These are phyloP conservation scores for Plenodomus biglobosus DNA, from an alignment of 2,329 filamentous ascomycete species.

Conservation along the genomic window DNA sequence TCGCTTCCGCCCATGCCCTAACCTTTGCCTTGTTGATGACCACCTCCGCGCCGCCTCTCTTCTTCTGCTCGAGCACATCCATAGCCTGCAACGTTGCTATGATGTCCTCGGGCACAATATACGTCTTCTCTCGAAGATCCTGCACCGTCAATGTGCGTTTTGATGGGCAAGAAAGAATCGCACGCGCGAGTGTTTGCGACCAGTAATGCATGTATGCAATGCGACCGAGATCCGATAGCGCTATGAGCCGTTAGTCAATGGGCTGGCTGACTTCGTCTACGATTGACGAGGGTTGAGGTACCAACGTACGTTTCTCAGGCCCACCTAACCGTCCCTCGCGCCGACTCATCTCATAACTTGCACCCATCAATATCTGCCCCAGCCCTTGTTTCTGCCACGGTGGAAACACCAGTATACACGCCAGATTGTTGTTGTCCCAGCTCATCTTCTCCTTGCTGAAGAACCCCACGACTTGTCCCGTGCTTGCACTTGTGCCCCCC, in stretches of 20 bases:
- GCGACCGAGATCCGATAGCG: conserved; percentile 80
- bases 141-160: conserved; percentile 64
- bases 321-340: conserved; percentile 83
- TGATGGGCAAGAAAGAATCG: conserved; percentile 49
- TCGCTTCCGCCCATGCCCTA: conserved; percentile 65
- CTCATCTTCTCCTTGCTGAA: conserved; percentile 99
- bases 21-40: conserved; percentile 62
- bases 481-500: background rate
- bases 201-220: conserved; percentile 85
- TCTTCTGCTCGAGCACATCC: conserved; percentile 63
- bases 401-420: conserved; percentile 93
- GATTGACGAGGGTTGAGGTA: background rate
- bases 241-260: conserved; percentile 26
- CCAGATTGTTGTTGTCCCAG: conserved; percentile 97
- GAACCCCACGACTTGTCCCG: conserved; percentile 77
- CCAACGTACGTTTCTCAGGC: conserved; percentile 72
- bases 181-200: conserved; percentile 80
- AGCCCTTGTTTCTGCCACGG: conserved; percentile 92
- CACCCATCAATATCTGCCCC: conserved; percentile 84
- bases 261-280: background rate
- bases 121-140: conserved; percentile 74
- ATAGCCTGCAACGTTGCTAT: conserved; percentile 77
- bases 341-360: conserved; percentile 87
- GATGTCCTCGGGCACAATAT: conserved; percentile 84
- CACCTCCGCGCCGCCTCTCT: conserved; percentile 54